These are phyloP conservation scores for Drechslerella dactyloides DNA, from an alignment of 2,329 filamentous ascomycete species.

Conservation along the genomic window DNA sequence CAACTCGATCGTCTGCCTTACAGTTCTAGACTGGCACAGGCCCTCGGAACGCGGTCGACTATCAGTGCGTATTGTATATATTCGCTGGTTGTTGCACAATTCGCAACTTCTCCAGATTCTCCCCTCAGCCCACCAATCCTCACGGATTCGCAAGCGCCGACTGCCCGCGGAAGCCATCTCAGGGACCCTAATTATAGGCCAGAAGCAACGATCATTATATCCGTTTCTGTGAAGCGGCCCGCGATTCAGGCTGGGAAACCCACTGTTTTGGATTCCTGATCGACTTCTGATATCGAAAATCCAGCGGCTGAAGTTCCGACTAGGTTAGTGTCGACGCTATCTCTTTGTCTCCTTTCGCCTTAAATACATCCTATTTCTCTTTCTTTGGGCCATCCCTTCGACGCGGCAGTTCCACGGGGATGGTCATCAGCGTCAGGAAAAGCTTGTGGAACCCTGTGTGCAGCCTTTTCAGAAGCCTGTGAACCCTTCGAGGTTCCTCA, in stretches of 20 bases:
- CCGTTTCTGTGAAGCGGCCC: slow-evolving; percentile 50
- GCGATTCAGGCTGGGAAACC: slow-evolving; percentile 34
- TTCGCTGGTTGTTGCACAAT: slow-evolving; percentile 35
- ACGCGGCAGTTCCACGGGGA: slow-evolving; percentile 27
- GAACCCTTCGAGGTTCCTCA: slow-evolving; percentile 37
- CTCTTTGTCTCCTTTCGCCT: slow-evolving; percentile 12
- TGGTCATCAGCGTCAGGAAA: slow-evolving; percentile 34
- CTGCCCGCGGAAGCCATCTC: slow-evolving; percentile 33
- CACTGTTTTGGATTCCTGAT: slow-evolving; percentile 26
- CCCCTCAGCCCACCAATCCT: slow-evolving; percentile 42
- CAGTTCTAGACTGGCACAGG: slow-evolving; percentile 14
- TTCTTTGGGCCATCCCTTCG: background rate
- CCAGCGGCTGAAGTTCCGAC: slow-evolving; percentile 45
- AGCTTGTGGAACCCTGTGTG: slow-evolving; percentile 31
- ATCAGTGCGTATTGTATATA: slow-evolving; percentile 34
- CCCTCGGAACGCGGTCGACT: slow-evolving; percentile 1
- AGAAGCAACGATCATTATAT: slow-evolving; percentile 25
- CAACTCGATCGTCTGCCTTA: slow-evolving; percentile 24
- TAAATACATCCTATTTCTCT: slow-evolving; percentile 1
- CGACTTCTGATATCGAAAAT: slow-evolving; percentile 21
- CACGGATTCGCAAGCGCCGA: slow-evolving; percentile 47
- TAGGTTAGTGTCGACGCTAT: slow-evolving; percentile 37
- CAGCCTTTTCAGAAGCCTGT: slow-evolving; percentile 15
- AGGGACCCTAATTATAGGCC: slow-evolving; percentile 44
- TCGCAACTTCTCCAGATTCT: slow-evolving; percentile 20